Evolutionary conservation across 495 filamentous ascomycete species (phyloP), one percentile per base, ranked within the genome.

Genomic region (Penicillium herquei): DNA sequence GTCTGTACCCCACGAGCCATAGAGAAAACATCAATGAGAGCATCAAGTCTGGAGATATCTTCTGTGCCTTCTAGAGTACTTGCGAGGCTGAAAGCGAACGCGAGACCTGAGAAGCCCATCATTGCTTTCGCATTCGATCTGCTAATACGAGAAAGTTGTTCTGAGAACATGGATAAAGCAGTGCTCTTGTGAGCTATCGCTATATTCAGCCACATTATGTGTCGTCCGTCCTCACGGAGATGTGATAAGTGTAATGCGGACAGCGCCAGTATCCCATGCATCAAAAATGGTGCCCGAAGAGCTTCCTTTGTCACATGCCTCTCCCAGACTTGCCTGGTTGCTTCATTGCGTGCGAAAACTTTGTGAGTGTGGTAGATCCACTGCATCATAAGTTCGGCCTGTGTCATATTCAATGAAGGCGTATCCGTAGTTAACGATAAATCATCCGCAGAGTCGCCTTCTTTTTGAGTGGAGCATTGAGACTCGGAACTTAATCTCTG

Each of bases 211-310:
- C 66, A 68, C 17, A 50, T 57, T 1, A 51, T 33, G 13, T 55
- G 41, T 11, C 37, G 35, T 12, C 42, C 54, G n/a, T 41, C 7
- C 12, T 60, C 52, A 7, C 58, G 51, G 1, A 67, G 31, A 31
- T 52, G 59, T 6, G 67, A 59, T 11, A 75, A 54, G 33, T 76
- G 73, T 7, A 76, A 42, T 7, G 73, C 66, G 0, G 73, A 66
- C 3, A 75, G 47, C 2, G 67, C 73, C 14, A 76, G 58, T 5
- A 76, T 66, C 0, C 64, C 62, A 34, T 76, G 73, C 62, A 76
- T 69, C 0, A 68, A 46, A 39, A 70, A 72, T 5, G 65, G 63
- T 7, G 67, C 49, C n/a, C 64, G 49, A 6, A 75, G 61, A 9
- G 72, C 74, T 46, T 76, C 58, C 21, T 70, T 54, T 5, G 73